Evolutionary conservation across 129 eudicot genomes (phyloP), one percentile per base, ranked within the genome.

Genomic region (Pulicaria dysenterica): DNA sequence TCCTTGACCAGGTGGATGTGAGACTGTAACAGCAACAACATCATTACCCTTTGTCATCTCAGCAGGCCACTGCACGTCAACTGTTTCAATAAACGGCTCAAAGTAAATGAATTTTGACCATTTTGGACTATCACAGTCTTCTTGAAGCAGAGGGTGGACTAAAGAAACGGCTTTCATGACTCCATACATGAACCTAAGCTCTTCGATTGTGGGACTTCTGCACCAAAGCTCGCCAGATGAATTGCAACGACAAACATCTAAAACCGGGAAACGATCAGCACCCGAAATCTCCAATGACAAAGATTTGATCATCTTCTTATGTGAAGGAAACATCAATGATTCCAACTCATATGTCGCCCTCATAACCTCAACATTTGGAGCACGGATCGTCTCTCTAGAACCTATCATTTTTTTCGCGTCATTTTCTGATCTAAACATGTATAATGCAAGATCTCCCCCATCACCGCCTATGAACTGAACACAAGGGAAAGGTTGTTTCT

Each of bases 391-490:
- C 46, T 89, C 91, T 73, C 88, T 82, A 39, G 81, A 53, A 67
- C 86, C 83, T 51, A 76, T 83, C 64, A 49, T 72, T 53, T 72
- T 83, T 66, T 34, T 62, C 2, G 89, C 91, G 68, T 89, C 89
- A 60, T 62, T 75, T 49, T 83, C 80, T 0, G 96, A 83, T 50
- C 82, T 69, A 47, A 83, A 86, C 92, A 89, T 59, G 61, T 86
- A 72, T 37, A 89, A 42, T 58, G 82, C 96, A 42, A 89, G 31
- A 81, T 88, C 95, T 36, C 95, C 95, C 51, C 89, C 95, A 70
- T 85, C 88, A 37, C 86, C 91, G 5, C 91, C 91, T 12, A 85
- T 73, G 43, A 85, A 80, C 41, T 85, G 95, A 60, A 81, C 19
- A 56, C 88, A 88, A 0, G 86, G 84, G 61, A 89, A 89, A 8